Conservation (phyloP, 2,329 filamentous ascomycete genomes). For the Verticillium nubilum region DNA sequence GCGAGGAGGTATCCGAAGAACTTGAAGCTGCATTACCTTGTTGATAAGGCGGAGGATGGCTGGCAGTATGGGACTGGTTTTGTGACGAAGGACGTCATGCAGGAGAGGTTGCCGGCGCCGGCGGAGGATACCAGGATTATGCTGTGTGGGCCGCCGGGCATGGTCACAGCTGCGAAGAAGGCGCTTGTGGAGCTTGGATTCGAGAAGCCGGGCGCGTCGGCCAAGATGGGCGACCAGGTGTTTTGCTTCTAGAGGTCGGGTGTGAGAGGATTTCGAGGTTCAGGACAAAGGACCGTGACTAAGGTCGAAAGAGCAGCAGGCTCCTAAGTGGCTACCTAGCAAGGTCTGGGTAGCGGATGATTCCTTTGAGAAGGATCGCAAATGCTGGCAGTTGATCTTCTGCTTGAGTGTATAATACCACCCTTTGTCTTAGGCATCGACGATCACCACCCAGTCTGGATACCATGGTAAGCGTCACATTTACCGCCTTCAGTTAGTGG, state of each 20-base stretch:
- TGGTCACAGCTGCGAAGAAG: constrained; percentile 53
- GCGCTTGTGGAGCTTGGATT: constrained; percentile 43
- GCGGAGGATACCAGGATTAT: constrained; percentile 43
- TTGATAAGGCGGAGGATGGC: constrained; percentile 37
- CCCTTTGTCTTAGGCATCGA: no score
- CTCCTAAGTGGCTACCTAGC: no score
- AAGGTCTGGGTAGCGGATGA: no score
- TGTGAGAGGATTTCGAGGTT: no score
- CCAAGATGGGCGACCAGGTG: constrained; percentile 49
- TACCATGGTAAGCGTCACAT: no score
- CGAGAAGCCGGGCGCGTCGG: constrained; percentile 39
- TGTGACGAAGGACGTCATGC: constrained; percentile 45
- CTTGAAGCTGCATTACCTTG: constrained; percentile 49
- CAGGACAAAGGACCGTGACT: no score
- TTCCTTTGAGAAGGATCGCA: no score
- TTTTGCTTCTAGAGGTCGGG: constrained; percentile 49
- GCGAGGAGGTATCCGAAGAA: constrained; percentile 44
- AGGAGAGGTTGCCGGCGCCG: constrained; percentile 39
- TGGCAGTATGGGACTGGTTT: constrained; percentile 46
- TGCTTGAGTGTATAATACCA: no score
- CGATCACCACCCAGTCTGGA: no score
- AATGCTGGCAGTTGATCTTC: no score
- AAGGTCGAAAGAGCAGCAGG: no score
- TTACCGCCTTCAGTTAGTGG: no score
- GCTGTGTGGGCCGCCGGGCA: constrained; percentile 56